phyloP scores from a whole-genome alignment of 2,329 filamentous ascomycete genomes.

The Coniella lustricola region DNA sequence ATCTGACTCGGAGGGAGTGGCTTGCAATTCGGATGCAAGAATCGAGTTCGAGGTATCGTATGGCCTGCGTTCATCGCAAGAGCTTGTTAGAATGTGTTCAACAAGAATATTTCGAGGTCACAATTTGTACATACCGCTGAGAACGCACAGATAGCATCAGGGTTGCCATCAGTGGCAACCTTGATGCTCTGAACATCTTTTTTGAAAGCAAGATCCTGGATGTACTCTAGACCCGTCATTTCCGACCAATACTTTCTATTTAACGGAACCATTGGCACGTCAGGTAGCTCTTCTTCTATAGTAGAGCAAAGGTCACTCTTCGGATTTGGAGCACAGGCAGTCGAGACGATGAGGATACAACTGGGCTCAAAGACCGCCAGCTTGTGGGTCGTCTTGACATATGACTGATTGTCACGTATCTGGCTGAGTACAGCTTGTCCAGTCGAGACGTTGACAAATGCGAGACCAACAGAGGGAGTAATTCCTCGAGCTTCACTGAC shows the following conservation, averaged over 20 bases:
- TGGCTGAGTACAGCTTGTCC: conserved; percentile 82
- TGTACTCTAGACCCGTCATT: conserved; percentile 65
- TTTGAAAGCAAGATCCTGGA: conserved; percentile 70
- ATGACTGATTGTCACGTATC: conserved; percentile 89
- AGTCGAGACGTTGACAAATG: conserved; percentile 80
- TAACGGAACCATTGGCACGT: conserved; percentile 54
- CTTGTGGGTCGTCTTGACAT: conserved; percentile 82
- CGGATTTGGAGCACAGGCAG: conserved; percentile 55
- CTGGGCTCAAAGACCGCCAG: conserved; percentile 73
- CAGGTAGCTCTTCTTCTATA: conserved; percentile 63
- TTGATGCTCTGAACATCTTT: conserved; percentile 78
- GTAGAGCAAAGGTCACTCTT: conserved; percentile 70
- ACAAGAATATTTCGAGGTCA: not conserved
- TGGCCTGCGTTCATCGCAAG: conserved; percentile 42
- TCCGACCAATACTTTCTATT: conserved; percentile 84
- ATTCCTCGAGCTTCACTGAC: conserved; percentile 83
- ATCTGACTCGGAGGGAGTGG: conserved; percentile 80
- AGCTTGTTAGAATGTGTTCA: too few relatives aligned
- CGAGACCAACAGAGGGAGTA: conserved; percentile 74
- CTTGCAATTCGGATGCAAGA: conserved; percentile 61
- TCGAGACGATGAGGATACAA: conserved; percentile 69
- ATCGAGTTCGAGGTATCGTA: conserved; percentile 73
- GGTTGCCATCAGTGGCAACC: conserved; percentile 73
- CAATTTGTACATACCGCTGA: conserved; percentile 53
- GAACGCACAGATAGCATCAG: conserved; percentile 77